These are phyloP conservation scores for Circinella umbellata DNA, from an alignment of 371 early-diverging fungal genomes.

Conservation along the genomic window DNA sequence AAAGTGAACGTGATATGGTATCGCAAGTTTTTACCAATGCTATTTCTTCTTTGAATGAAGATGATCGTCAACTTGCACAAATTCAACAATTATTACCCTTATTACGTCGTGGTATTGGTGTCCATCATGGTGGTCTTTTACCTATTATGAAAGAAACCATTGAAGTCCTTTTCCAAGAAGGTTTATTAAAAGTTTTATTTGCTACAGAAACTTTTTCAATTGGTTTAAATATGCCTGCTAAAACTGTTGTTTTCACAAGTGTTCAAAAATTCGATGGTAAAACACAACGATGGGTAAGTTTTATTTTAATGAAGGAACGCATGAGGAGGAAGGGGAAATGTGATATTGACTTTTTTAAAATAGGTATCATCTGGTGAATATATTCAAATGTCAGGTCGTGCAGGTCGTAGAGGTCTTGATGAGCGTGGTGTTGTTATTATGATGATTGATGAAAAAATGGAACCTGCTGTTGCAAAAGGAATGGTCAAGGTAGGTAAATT, in stretches of 20 bases:
- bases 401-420: constrained; percentile 98
- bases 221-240: constrained; percentile 99
- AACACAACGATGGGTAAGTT: constrained; percentile 72
- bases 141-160: constrained; percentile 99
- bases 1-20: constrained; percentile 91
- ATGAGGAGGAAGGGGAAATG: too few relatives aligned
- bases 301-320: too few relatives aligned
- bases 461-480: constrained; percentile 88
- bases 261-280: constrained; percentile 99
- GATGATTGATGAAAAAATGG: constrained; percentile 97
- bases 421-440: constrained; percentile 98
- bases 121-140: constrained; percentile 99
- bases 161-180: constrained; percentile 99
- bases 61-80: constrained; percentile 95
- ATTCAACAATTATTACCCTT: constrained; percentile 96
- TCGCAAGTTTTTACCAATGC: constrained; percentile 93
- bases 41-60: constrained; percentile 86
- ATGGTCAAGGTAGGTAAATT: constrained; percentile 79
- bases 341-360: too few relatives aligned
- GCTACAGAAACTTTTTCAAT: constrained; percentile 99
- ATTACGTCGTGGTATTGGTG: constrained; percentile 97
- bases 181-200: constrained; percentile 98
- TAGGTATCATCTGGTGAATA: constrained; percentile 92
- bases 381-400: constrained; percentile 99
- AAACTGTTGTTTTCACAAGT: constrained; percentile 98